Base-by-base conservation (phyloP, 2,329 filamentous ascomycete genomes). In the Eurotiales sp. region DNA sequence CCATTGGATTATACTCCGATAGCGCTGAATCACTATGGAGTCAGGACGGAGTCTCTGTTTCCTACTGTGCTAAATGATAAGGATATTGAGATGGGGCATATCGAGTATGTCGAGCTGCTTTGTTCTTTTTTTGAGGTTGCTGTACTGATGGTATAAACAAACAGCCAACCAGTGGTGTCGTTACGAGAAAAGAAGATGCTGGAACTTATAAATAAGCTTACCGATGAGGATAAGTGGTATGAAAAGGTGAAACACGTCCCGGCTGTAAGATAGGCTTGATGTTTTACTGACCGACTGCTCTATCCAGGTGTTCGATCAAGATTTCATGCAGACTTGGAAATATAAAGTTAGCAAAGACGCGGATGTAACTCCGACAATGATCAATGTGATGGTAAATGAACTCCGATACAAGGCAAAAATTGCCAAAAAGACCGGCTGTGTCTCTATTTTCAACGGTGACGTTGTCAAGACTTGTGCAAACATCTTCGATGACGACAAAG, bases 401-500 rank as follows among this genome's bases (percentile, higher is more conserved):
- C 69, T 83, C 0, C 69, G 66, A 11, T 72, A 72, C 58, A 81
- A 83, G 58, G 77, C 78, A 1, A 59, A 58, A n/a, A 61, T 73
- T n/a, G 73, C 73, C 52, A 61, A 72, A 46, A 68, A 66, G 14
- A 62, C 69, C 1, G 64, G 77, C 10, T 59, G 79, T 8, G 59
- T 80, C 8, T 67, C 69, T 4, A 70, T 75, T 1, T 66, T 80
- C 17, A 78, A 81, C 48, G 68, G 70, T 2, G 69, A 71, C 27
- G 67, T 81, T 4, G 74, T 73, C 55, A 84, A 84, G 59, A 34
- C 47, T 7, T 43, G 39, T 25, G 79, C 80, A 0, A 81, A 84
- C 61, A 64, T 55, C 1, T 61, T 72, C 2, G 63, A 83, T 2
- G 55, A 71, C 0, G n/a, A n/a, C n/a, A n/a, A n/a, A n/a, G n/a